Conservation (phyloP, 768 basidiomycete species). For the Boletus rufocinnamomeus region DNA sequence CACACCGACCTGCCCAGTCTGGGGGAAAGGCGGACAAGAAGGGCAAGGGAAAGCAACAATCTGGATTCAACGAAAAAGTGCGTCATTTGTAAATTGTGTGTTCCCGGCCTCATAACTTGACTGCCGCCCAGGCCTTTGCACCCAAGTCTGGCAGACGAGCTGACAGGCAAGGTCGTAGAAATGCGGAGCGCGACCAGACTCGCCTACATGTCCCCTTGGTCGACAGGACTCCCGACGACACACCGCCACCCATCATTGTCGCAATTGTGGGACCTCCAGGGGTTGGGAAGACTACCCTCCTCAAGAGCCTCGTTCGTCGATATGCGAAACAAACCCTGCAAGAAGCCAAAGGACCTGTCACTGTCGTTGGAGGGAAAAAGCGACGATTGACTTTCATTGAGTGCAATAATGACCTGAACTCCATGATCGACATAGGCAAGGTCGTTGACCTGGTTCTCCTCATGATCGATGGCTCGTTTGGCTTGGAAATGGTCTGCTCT, state of each 20-base stretch:
- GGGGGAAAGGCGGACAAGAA: conserved; percentile 79
- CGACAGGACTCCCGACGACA: conserved; percentile 88
- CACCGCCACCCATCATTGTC: conserved; percentile 91
- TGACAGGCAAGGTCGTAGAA: conserved; percentile 85
- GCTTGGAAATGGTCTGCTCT: conserved; percentile 93
- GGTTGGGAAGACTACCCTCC: conserved; percentile 93
- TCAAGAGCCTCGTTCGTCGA: conserved; percentile 87
- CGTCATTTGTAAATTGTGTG: not conserved
- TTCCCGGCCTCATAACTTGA: not conserved
- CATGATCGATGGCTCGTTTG: conserved; percentile 97
- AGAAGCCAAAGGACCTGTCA: conserved; percentile 91
- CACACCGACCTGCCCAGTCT: conserved; percentile 74
- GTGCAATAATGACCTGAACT: conserved; percentile 96
- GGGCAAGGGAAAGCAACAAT: conserved; percentile 65
- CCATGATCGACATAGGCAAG: conserved; percentile 98
- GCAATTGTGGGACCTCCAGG: conserved; percentile 96
- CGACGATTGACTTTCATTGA: conserved; percentile 94
- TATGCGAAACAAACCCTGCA: conserved; percentile 93
- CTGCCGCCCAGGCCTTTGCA: conserved; percentile 70
- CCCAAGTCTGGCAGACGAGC: conserved; percentile 88
- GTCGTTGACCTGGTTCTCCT: conserved; percentile 94
- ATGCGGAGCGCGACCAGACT: conserved; percentile 91
- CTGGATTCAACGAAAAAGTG: conserved; percentile 91
- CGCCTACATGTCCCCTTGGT: conserved; percentile 95
- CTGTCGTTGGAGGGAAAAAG: conserved; percentile 92